Percentiles rank a stretch among this genome's conserved stretches.
Conservation (phyloP, 208 protist species). For the Leishmania amazonensis region DNA sequence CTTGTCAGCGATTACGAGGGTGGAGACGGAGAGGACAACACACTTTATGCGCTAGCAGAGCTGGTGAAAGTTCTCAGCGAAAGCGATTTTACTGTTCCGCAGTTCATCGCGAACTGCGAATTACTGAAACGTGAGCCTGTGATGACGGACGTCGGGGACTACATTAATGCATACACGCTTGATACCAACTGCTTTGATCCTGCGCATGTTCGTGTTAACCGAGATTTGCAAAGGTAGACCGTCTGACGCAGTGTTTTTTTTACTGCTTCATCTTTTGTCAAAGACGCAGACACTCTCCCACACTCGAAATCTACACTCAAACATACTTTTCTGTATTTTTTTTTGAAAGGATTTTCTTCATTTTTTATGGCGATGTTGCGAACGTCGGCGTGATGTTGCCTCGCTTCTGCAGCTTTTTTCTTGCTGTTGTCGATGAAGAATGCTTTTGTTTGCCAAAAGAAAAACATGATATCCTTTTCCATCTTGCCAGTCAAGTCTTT, state of each 20-base stretch:
- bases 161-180: slow-evolving; percentile 88
- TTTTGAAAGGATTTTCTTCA: not conserved
- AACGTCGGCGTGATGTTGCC: not conserved
- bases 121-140: slow-evolving; percentile 74
- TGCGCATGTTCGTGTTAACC: slow-evolving; percentile 80
- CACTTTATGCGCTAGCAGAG: slow-evolving; percentile 84
- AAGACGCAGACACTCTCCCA: not conserved
- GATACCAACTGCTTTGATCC: slow-evolving; percentile 82
- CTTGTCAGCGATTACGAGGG: slow-evolving; percentile 93
- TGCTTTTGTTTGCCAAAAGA: not conserved
- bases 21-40: slow-evolving; percentile 85
- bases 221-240: slow-evolving; percentile 55
- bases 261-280: not conserved
- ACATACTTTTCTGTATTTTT: slow-evolving; percentile 1
- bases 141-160: slow-evolving; percentile 92
- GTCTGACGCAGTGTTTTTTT: slow-evolving; percentile 13
- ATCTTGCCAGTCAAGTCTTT: not conserved
- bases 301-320: not conserved
- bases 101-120: slow-evolving; percentile 82
- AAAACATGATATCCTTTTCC: not conserved
- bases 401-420: slow-evolving; percentile 2
- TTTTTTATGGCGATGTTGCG: not conserved
- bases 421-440: not conserved
- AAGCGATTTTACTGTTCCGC: slow-evolving; percentile 85
- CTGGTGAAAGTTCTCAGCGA: slow-evolving; percentile 77